Evolutionary conservation across 2,329 filamentous ascomycete genomes (phyloP), one percentile per base, ranked within the genome.

Genomic region (Apiospora rasikravindrae): DNA sequence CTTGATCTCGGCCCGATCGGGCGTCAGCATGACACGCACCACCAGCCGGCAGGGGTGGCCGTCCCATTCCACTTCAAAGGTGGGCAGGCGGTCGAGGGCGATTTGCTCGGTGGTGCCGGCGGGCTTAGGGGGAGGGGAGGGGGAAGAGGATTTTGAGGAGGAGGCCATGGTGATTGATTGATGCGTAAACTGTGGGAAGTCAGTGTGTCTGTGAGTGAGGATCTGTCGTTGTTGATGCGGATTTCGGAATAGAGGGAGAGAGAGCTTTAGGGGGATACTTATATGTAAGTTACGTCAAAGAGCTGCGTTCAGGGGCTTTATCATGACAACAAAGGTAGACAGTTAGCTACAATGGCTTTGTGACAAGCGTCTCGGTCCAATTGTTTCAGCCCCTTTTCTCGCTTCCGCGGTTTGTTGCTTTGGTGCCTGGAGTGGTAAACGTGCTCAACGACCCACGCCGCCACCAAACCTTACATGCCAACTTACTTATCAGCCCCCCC

Each of bases 71-170:
- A 49, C 45, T n/a, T n/a, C 19, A 22, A 49, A 49, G 45, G 16
- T 14, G 73, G 72, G 71, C 33, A 33, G 67, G 11, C 69, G 66
- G 69, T 72, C 49, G 72, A 42, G 71, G 29, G 67, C 69, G 68
- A 45, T 69, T 40, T 53, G n/a, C 61, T 40, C 26, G 67, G 24
- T 37, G 67, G 24, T 37, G 33, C 33, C 33, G 33, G 33, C 33
- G 33, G 33, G 51, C 33, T 26, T 51, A 5, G 49, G 33, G 45
- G 24, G 51, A 13, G 47, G 44, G 14, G 44, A 16, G 4, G 44
- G 6, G 16, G 44, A 45, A 45, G 44, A 4, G 8, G 22, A 49
- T 1, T 19, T 49, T 3, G 5, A 5, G 19, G 45, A n/a, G 19
- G 45, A n/a, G 10, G 45, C 19, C 45, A 49, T 49, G 45, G 22